Evolutionary conservation across 2,329 filamentous ascomycete genomes (phyloP).

Genomic region (Venturia effusa): DNA sequence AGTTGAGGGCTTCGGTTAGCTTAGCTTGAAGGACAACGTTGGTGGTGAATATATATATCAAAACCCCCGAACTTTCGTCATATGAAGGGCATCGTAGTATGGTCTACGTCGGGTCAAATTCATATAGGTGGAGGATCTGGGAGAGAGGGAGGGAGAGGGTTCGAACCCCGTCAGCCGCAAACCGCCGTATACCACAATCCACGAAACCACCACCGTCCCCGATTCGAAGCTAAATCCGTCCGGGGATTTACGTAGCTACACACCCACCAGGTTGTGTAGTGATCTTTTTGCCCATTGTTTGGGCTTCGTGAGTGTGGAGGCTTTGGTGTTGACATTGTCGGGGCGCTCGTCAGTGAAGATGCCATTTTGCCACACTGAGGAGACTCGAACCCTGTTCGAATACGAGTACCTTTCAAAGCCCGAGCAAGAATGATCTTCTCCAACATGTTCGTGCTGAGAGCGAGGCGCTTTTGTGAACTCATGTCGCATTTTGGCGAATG

Average conservation of each 20-base stretch:
- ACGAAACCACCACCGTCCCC: too few species aligned
- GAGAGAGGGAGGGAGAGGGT: too few species aligned
- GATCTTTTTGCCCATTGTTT: background rate
- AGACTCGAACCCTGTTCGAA: too few species aligned
- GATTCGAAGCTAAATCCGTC: background rate
- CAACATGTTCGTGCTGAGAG: background rate
- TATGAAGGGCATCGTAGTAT: conserved; percentile 1
- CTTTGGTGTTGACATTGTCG: background rate
- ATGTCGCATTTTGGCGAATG: background rate
- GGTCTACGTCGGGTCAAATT: background rate
- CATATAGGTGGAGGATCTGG: background rate
- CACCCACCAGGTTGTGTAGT: background rate
- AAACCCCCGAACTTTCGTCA: background rate
- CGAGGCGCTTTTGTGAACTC: background rate
- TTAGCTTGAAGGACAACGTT: background rate
- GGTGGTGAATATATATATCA: background rate
- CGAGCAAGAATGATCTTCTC: background rate
- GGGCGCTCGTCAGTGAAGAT: too few species aligned
- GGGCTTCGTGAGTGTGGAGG: background rate
- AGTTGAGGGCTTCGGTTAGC: background rate
- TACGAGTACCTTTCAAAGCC: background rate
- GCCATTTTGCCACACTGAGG: background rate
- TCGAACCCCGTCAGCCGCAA: background rate
- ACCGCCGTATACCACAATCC: background rate
- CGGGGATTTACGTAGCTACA: background rate